A percentile compares a stretch with the other conserved stretches of the same genome.
These are phyloP conservation scores for Coelastrella sp. DNA, from an alignment of 139 green algal species.

Conservation along the genomic window DNA sequence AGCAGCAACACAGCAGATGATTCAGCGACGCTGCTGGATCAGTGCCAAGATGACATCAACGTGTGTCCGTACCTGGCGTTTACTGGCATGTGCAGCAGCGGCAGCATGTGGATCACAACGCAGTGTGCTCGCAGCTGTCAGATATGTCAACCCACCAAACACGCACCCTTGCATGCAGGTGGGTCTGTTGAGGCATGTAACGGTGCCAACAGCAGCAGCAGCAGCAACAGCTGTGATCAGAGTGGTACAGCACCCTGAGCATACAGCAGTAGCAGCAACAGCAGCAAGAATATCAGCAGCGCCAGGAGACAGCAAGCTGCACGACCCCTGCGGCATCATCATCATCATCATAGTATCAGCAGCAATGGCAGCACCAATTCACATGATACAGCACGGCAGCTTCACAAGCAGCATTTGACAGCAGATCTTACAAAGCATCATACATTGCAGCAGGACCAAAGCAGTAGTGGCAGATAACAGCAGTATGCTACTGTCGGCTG, in stretches of 20 bases:
- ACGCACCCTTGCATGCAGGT: neutral
- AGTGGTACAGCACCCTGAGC: neutral
- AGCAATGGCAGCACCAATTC: no score
- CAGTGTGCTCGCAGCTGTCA: conserved; percentile 40
- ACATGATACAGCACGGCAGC: no score
- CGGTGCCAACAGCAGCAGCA: neutral
- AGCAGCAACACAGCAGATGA: conserved; percentile 5
- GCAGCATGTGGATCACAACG: conserved; percentile 26
- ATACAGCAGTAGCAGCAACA: no score
- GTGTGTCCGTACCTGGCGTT: conserved; percentile 38
- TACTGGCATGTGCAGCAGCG: conserved; percentile 38
- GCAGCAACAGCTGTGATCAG: no score
- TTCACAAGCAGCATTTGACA: neutral
- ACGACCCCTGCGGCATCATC: no score
- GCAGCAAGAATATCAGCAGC: no score
- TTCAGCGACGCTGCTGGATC: conserved; percentile 27
- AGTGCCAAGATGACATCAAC: conserved; percentile 45
- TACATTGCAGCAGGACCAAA: no score
- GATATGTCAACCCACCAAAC: neutral
- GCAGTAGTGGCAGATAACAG: no score
- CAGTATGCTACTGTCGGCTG: no score
- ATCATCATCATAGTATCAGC: no score
- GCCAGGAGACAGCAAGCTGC: no score
- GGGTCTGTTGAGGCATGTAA: neutral
- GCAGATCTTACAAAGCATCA: no score